phyloP scores from a whole-genome alignment of 805 yeast species.

The Ogataea paradorogensis region DNA sequence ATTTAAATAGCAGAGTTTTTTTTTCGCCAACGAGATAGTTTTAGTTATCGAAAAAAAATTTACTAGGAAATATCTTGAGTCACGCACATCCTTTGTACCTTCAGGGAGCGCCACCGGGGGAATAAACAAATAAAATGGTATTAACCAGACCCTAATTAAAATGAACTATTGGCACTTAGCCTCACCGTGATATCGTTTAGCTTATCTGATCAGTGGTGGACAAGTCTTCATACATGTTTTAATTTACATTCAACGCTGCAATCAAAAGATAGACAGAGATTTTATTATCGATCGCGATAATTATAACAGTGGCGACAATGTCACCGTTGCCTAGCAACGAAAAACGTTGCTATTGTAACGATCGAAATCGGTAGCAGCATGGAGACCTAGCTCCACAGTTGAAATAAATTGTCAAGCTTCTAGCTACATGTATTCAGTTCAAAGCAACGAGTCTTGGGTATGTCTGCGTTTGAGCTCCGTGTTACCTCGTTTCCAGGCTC shows the following conservation, averaged over 20 bases:
- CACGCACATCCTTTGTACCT: slow-evolving; percentile 1
- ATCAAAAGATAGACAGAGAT: too few species aligned
- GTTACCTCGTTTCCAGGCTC: slow-evolving; percentile 27
- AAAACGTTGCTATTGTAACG: too few species aligned
- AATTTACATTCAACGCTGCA: too few species aligned
- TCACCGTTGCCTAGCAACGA: too few species aligned
- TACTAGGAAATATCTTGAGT: background rate
- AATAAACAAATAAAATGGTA: background rate
- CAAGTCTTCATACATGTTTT: background rate
- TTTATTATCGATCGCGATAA: too few species aligned
- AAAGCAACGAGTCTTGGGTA: background rate
- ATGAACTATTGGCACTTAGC: background rate
- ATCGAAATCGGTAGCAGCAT: too few species aligned
- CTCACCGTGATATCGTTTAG: background rate
- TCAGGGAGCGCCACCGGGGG: slow-evolving; percentile 10
- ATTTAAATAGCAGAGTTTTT: slow-evolving; percentile 23
- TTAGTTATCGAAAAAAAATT: slow-evolving; percentile 4
- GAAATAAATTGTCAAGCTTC: too few species aligned
- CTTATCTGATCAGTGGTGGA: background rate
- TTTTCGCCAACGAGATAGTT: slow-evolving; percentile 11
- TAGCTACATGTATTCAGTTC: background rate
- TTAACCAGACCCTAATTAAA: background rate
- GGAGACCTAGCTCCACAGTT: too few species aligned
- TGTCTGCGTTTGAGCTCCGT: slow-evolving; percentile 13
- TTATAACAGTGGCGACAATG: too few species aligned